Evolutionary conservation across 163 green algal species (phyloP).

Genomic region (Prototheca cutis): DNA sequence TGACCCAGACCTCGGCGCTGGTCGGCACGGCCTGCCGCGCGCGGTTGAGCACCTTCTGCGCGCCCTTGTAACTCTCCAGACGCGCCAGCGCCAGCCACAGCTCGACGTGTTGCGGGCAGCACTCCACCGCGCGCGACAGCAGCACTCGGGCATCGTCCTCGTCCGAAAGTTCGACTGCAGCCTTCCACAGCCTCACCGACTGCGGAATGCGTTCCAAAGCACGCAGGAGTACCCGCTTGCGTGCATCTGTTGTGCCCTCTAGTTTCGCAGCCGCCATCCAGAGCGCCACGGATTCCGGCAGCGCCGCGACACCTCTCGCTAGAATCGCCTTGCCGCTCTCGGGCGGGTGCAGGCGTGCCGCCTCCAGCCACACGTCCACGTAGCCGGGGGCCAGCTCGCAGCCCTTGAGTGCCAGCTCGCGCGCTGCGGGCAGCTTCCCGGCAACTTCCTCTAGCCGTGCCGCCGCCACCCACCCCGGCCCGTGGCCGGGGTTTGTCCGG

Average conservation of each 20-base stretch:
- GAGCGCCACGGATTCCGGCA: conserved; percentile 64
- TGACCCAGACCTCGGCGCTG: conserved; percentile 81
- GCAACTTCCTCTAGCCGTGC: conserved; percentile 72
- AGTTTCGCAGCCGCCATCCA: conserved; percentile 65
- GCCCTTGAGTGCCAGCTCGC: conserved; percentile 62
- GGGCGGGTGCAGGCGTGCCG: conserved; percentile 68
- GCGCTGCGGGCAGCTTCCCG: conserved; percentile 39
- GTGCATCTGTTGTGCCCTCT: conserved; percentile 58
- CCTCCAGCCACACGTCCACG: conserved; percentile 98
- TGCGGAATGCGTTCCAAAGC: conserved; percentile 80
- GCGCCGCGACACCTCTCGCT: conserved; percentile 73
- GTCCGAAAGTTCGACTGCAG: conserved; percentile 80
- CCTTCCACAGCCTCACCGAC: conserved; percentile 89
- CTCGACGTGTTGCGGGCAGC: conserved; percentile 93
- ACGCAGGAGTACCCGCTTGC: conserved; percentile 82
- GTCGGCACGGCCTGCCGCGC: conserved; percentile 86
- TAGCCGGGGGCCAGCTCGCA: conserved; percentile 75
- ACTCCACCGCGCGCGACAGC: conserved; percentile 86
- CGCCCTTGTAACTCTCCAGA: conserved; percentile 88
- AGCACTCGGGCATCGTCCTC: conserved; percentile 84
- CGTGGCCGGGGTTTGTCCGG: conserved; percentile 91
- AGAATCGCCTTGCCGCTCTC: conserved; percentile 87
- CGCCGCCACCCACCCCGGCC: conserved; percentile 92
- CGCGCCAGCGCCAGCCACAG: conserved; percentile 93
- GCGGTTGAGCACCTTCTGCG: conserved; percentile 92